Evolutionary conservation across 305 asterid genomes (phyloP).

Genomic region (Solanum chacoense): DNA sequence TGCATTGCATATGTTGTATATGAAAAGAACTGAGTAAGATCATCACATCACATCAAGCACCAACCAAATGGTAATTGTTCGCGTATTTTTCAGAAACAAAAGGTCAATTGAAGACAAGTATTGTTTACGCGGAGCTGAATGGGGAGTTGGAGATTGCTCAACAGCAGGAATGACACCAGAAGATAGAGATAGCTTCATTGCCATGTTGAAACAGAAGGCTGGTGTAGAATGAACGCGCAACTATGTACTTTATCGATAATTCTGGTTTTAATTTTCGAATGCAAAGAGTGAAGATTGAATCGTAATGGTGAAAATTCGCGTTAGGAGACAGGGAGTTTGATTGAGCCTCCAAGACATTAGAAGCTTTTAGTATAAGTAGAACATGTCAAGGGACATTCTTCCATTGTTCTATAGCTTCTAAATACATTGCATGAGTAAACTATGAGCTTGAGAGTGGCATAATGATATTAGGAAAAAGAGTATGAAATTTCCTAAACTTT

Average conservation of each 20-base stretch:
- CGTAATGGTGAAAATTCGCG: neutral
- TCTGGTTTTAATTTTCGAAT: neutral
- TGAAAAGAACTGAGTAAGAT: neutral
- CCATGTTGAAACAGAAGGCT: constrained; percentile 73
- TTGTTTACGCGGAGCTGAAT: constrained; percentile 88
- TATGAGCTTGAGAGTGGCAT: neutral
- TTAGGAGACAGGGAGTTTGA: neutral
- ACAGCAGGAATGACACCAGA: constrained; percentile 72
- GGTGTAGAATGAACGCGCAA: constrained; percentile 44
- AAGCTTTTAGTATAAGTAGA: neutral
- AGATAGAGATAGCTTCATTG: constrained; percentile 61
- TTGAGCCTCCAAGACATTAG: neutral
- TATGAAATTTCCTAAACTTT: no score
- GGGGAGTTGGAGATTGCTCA: constrained; percentile 98
- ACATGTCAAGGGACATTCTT: neutral
- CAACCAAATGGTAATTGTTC: neutral
- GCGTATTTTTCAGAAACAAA: constrained; percentile 35
- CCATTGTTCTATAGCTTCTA: neutral
- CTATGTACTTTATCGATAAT: neutral
- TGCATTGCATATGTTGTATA: neutral
- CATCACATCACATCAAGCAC: neutral
- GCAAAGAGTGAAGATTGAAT: neutral
- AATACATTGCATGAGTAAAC: neutral
- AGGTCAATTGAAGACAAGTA: constrained; percentile 61
- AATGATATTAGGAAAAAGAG: neutral